phyloP scores from a whole-genome alignment of 371 early-diverging fungal genomes.

The Mucor irregularis region DNA sequence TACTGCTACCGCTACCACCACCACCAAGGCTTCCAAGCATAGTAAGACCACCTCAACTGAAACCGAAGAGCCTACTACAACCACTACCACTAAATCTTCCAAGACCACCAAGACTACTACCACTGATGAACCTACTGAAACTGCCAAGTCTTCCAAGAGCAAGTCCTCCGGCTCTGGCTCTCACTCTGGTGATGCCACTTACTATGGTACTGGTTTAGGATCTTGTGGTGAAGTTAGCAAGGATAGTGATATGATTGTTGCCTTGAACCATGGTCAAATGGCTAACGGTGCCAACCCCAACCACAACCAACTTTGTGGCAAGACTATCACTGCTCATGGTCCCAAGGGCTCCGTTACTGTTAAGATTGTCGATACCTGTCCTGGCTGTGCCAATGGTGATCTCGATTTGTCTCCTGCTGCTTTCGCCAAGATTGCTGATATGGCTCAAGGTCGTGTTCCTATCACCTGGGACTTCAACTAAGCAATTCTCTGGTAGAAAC shows the following conservation, averaged over 20 bases:
- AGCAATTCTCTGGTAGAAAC: constrained; percentile 20
- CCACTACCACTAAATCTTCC: constrained; percentile 7
- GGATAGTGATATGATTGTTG: constrained; percentile 25
- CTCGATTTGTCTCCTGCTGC: constrained; percentile 61
- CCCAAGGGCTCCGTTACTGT: constrained; percentile 53
- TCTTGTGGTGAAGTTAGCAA: constrained; percentile 30
- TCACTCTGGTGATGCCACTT: constrained; percentile 45
- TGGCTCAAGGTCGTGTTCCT: constrained; percentile 47
- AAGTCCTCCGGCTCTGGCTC: constrained; percentile 9
- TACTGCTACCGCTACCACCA: neutral
- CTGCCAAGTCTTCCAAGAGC: neutral
- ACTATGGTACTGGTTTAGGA: constrained; percentile 31
- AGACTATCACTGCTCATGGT: constrained; percentile 42
- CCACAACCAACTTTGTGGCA: constrained; percentile 56
- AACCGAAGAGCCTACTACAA: neutral
- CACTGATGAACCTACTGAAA: neutral
- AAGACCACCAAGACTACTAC: constrained; percentile 3
- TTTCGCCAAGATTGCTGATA: constrained; percentile 53
- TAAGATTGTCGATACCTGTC: constrained; percentile 62
- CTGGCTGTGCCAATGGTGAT: constrained; percentile 55
- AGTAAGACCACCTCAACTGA: neutral
- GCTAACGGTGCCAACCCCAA: constrained; percentile 25
- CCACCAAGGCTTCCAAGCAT: no score
- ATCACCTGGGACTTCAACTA: constrained; percentile 49
- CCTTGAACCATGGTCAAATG: constrained; percentile 29